Conservation (phyloP, 179 eudicot species). For the Beta lomatogona region DNA sequence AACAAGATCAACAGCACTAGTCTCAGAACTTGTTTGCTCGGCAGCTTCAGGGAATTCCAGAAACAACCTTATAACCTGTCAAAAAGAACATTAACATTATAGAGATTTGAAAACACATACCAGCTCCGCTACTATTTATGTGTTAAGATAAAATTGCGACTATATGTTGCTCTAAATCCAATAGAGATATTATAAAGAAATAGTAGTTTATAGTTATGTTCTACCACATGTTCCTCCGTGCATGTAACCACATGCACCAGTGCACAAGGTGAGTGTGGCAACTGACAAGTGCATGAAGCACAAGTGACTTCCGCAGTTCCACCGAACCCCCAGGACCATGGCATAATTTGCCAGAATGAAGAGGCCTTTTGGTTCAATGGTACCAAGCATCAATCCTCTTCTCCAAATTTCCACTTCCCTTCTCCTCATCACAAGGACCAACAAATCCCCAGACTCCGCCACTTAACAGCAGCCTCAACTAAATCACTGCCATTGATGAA, state of each 20-base stretch:
- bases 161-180: background rate
- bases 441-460: background rate
- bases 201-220: too few relatives aligned
- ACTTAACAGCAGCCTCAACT: background rate
- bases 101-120: background rate
- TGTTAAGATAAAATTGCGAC: background rate
- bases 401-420: background rate
- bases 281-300: too few relatives aligned
- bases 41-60: slow-evolving; percentile 60
- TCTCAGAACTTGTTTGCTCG: slow-evolving; percentile 32
- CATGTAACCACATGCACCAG: background rate
- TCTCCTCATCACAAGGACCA: background rate
- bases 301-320: too few relatives aligned
- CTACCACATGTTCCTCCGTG: background rate
- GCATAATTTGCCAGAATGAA: too few relatives aligned
- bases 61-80: slow-evolving; percentile 80
- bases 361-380: background rate
- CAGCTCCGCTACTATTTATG: background rate
- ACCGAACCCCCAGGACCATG: too few relatives aligned
- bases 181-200: too few relatives aligned
- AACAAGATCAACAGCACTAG: slow-evolving; percentile 23
- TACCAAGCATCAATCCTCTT: background rate
- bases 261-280: background rate
- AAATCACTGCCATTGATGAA: background rate
- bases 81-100: background rate